phyloP scores from a whole-genome alignment of 805 yeast species.

The Starmerella riodocensis region DNA sequence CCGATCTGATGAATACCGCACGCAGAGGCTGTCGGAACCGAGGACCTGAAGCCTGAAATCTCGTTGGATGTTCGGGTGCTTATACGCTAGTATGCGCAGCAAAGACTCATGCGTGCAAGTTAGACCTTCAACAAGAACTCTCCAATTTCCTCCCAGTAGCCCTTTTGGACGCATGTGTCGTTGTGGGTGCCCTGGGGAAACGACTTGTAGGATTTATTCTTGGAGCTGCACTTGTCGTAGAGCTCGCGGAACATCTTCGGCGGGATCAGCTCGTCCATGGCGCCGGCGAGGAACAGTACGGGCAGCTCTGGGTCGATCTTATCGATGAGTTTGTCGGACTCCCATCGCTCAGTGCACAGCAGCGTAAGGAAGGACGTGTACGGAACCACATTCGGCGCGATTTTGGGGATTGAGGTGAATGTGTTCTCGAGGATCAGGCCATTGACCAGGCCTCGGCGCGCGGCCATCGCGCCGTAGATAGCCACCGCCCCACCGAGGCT shows the following conservation, averaged over 20 bases:
- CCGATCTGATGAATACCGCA: too few species aligned
- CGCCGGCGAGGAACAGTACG: slow-evolving; percentile 56
- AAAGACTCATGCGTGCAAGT: too few species aligned
- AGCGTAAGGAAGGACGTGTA: slow-evolving; percentile 26
- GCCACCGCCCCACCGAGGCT: slow-evolving; percentile 94
- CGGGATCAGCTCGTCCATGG: slow-evolving; percentile 81
- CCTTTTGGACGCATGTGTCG: slow-evolving; percentile 62
- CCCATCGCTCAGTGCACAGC: slow-evolving; percentile 74
- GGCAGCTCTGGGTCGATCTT: slow-evolving; percentile 44
- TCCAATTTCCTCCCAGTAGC: slow-evolving; percentile 61
- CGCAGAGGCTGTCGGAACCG: too few species aligned
- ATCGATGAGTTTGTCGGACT: slow-evolving; percentile 49
- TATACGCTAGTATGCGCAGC: too few species aligned
- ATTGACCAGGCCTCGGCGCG: slow-evolving; percentile 35
- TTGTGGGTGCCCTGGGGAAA: slow-evolving; percentile 63
- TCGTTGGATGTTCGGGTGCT: too few species aligned
- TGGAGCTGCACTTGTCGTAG: slow-evolving; percentile 39
- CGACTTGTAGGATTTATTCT: slow-evolving; percentile 38
- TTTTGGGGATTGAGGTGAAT: slow-evolving; percentile 58
- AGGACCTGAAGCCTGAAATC: too few species aligned
- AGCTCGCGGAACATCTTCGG: slow-evolving; percentile 63
- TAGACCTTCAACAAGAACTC: slow-evolving; percentile 35
- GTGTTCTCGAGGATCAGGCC: slow-evolving; percentile 80
- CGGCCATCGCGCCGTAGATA: slow-evolving; percentile 53
- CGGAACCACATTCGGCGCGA: slow-evolving; percentile 31